Evolutionary conservation across 2,329 filamentous ascomycete genomes (phyloP).

Genomic region (Grosmannia penicillata): DNA sequence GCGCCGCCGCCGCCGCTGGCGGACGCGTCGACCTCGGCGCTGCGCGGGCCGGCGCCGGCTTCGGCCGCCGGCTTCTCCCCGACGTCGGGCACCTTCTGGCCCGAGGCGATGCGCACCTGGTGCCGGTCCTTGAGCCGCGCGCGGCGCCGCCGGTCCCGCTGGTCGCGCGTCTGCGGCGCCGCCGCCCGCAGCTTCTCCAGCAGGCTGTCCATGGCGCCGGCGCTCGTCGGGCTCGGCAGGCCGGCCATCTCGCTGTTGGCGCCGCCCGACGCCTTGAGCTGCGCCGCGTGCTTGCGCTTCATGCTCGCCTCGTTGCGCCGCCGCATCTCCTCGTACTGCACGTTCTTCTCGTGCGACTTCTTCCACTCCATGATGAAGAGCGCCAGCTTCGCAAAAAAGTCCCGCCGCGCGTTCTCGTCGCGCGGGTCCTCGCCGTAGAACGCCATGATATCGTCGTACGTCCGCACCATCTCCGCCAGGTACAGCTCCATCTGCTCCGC

Average conservation of each 20-base stretch:
- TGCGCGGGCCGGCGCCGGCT: too few relatives aligned
- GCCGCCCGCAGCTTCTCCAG: constrained; percentile 90
- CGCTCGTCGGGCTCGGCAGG: constrained; percentile 53
- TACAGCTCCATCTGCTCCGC: constrained; percentile 92
- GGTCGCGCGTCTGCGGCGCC: constrained; percentile 76
- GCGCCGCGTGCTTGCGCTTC: constrained; percentile 71
- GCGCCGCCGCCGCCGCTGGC: background rate
- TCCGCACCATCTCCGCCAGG: constrained; percentile 79
- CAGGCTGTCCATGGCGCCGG: constrained; percentile 89
- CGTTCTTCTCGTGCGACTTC: constrained; percentile 89
- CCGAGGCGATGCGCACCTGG: constrained; percentile 77
- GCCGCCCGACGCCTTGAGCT: constrained; percentile 39
- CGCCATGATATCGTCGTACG: constrained; percentile 88
- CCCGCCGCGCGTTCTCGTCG: constrained; percentile 83
- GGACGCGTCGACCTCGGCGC: constrained; percentile 9
- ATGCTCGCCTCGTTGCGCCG: constrained; percentile 81
- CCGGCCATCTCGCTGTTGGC: constrained; percentile 22
- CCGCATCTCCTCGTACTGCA: constrained; percentile 63
- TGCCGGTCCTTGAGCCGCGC: constrained; percentile 82
- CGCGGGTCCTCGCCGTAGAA: constrained; percentile 90
- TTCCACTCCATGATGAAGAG: constrained; percentile 88
- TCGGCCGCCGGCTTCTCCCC: constrained; percentile 46
- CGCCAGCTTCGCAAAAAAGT: constrained; percentile 91
- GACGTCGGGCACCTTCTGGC: constrained; percentile 70
- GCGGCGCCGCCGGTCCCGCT: constrained; percentile 74